These are phyloP conservation scores for Schizopora paradoxa DNA, from an alignment of 1,284 basidiomycete species.

Conservation along the genomic window DNA sequence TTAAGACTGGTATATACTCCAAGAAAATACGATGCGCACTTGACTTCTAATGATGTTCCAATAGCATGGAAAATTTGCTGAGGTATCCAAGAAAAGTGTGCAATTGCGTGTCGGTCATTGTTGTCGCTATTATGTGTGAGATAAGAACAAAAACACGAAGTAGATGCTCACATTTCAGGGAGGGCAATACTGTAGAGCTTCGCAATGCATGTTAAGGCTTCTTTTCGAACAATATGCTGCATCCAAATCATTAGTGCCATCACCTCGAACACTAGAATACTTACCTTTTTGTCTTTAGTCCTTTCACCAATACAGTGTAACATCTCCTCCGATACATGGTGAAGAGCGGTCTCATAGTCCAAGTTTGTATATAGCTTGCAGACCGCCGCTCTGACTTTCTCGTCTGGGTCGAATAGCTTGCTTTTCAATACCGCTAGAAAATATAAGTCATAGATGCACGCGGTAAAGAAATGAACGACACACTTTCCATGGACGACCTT, in stretches of 20 bases:
- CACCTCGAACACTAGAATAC: slow-evolving; percentile 12
- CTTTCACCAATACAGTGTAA: slow-evolving; percentile 68
- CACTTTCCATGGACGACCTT: slow-evolving; percentile 55
- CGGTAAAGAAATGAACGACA: slow-evolving; percentile 18
- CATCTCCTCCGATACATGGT: slow-evolving; percentile 67
- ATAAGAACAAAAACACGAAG: neutral
- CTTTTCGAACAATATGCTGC: slow-evolving; percentile 72
- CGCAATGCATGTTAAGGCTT: slow-evolving; percentile 76
- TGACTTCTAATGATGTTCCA: slow-evolving; percentile 47
- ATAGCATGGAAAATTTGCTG: slow-evolving; percentile 59
- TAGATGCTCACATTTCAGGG: slow-evolving; percentile 75
- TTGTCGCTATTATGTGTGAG: slow-evolving; percentile 56
- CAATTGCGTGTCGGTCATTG: slow-evolving; percentile 65
- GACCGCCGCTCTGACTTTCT: slow-evolving; percentile 82
- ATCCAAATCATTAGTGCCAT: neutral
- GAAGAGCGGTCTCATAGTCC: slow-evolving; percentile 87
- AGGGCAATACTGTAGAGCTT: slow-evolving; percentile 81
- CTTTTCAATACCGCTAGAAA: slow-evolving; percentile 51
- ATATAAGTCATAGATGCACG: slow-evolving; percentile 14
- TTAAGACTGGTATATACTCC: neutral
- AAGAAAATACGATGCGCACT: slow-evolving; percentile 37
- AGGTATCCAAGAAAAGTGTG: slow-evolving; percentile 95
- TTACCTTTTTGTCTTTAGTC: slow-evolving; percentile 82
- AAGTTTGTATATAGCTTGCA: slow-evolving; percentile 80
- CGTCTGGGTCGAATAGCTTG: slow-evolving; percentile 85